A percentile compares a stretch with the other conserved stretches of the same genome.
Conservation (phyloP, 495 filamentous ascomycete species). For the Penicillium dipodomyicola region DNA sequence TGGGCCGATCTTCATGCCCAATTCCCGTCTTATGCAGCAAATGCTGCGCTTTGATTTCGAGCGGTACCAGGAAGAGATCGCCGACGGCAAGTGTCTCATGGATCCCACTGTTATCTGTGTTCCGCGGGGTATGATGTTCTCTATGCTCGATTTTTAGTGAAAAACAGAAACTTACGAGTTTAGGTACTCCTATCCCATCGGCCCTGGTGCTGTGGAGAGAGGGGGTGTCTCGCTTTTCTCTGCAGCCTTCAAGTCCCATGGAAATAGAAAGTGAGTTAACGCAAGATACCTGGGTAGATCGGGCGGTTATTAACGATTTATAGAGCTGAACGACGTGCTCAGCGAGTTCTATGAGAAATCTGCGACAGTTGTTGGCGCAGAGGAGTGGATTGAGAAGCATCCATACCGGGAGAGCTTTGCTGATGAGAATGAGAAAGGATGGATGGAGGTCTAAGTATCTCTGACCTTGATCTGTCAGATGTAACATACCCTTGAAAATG, state of each 20-base stretch:
- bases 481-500: background rate
- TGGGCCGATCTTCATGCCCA: constrained; percentile 11
- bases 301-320: background rate
- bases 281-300: background rate
- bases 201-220: constrained; percentile 8
- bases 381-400: constrained; percentile 12
- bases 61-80: constrained; percentile 4
- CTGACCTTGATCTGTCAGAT: background rate
- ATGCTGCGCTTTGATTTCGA: constrained; percentile 12
- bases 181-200: constrained; percentile 6
- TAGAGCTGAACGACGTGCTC: constrained; percentile 3
- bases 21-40: constrained; percentile 12
- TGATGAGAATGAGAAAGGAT: constrained; percentile 7
- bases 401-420: constrained; percentile 9
- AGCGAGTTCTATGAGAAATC: constrained; percentile 11
- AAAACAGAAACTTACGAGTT: background rate
- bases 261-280: constrained; percentile 5
- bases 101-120: constrained; percentile 7
- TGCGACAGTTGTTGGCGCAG: constrained; percentile 1
- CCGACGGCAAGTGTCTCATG: constrained; percentile 1
- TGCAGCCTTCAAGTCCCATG: constrained; percentile 7
- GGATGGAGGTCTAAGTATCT: constrained; percentile 2
- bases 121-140: constrained; percentile 1
- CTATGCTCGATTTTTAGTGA: background rate
- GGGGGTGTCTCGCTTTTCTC: constrained; percentile 6